phyloP scores from a whole-genome alignment of 345 rosid genomes.

The Durio zibethinus region DNA sequence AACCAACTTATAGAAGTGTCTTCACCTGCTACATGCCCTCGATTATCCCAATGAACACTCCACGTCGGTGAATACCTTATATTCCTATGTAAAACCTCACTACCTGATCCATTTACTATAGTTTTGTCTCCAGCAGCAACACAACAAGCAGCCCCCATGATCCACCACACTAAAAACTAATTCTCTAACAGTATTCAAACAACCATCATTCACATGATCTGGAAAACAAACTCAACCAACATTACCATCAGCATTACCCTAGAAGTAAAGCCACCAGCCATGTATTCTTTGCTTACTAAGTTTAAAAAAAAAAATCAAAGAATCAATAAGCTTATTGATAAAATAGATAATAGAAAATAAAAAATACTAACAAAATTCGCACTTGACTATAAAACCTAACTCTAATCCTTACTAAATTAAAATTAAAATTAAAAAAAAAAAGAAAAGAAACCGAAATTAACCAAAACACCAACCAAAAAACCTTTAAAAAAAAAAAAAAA shows the following conservation, averaged over 20 bases:
- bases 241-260: constrained; percentile 13
- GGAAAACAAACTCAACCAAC: constrained; percentile 1
- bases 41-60: constrained; percentile 94
- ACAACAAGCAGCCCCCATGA: constrained; percentile 96
- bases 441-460: not conserved
- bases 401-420: not conserved
- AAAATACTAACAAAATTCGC: not conserved
- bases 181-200: constrained; percentile 14
- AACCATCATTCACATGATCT: constrained; percentile 28
- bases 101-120: constrained; percentile 55
- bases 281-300: constrained; percentile 3
- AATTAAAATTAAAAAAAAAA: no score
- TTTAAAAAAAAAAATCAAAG: not conserved
- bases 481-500: not conserved
- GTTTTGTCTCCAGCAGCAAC: constrained; percentile 91
- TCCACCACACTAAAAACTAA: constrained; percentile 25
- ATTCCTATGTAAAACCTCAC: constrained; percentile 60
- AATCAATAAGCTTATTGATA: not conserved
- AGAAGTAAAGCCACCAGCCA: not conserved
- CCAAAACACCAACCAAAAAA: not conserved
- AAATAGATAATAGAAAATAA: not conserved
- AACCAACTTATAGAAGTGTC: constrained; percentile 69
- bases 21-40: constrained; percentile 97
- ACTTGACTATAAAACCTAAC: not conserved
- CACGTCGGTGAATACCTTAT: constrained; percentile 80